Base-by-base conservation (phyloP, 306 rosid species). In the Crotalaria pallida region DNA sequence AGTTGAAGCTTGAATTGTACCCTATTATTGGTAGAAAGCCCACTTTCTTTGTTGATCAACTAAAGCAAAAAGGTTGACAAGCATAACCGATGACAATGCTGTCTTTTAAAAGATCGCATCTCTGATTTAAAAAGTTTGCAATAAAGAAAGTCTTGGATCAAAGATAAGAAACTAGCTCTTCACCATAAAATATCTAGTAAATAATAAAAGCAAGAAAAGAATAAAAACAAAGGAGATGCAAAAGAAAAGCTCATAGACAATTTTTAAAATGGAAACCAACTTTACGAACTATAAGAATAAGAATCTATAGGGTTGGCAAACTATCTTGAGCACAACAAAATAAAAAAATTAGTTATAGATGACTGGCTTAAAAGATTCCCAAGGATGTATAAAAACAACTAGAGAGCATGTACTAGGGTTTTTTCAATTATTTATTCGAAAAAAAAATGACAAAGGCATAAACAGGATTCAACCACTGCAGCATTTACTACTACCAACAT, bases 191-290 rank as follows among this genome's bases (percentile, higher is more conserved):
- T 77, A 72, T n/a, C 57, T 22, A 21, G 29, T 73, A 62, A 55
- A 48, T 67, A 31, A 64, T 44, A 58, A 41, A 44, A 29, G 40
- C 18, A 41, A 38, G 56, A n/a, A n/a, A 65, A 62, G 83, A 82
- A 80, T 68, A 58, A 82, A 77, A 80, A 67, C 67, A 78, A 72
- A 80, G 73, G 63, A 72, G 76, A 71, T 73, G 74, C 63, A 36
- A 60, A 40, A 65, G 48, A 58, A 63, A 57, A 33, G 41, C 17
- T 73, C 9, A 58, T 41, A 55, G 53, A 50, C n/a, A 22, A 19
- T 68, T 55, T 55, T 48, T 50, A 40, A 69, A 67, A 80, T 53
- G 44, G 69, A 43, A 77, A 38, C 44, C 73, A 26, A 69, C 73
- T 78, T 76, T 72, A 56, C 43, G 65, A 78, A 69, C 41, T 23